Percentiles rank a stretch among this genome's conserved stretches.
Conservation (phyloP, 2,329 filamentous ascomycete genomes). For the Ceratocystis cacaofunesta region DNA sequence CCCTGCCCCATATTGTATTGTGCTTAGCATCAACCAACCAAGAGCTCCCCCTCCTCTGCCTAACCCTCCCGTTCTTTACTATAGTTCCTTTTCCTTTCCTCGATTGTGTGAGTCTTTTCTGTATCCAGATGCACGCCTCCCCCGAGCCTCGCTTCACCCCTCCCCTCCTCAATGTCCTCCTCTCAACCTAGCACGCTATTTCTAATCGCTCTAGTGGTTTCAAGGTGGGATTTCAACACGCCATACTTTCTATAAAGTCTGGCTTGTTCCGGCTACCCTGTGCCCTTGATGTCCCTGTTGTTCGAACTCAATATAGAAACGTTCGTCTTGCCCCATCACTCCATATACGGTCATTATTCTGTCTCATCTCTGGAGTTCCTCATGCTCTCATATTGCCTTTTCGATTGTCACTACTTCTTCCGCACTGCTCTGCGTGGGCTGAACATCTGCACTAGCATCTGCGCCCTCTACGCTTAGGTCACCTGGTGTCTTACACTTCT, state of each 20-base stretch:
- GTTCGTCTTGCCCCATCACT: background rate
- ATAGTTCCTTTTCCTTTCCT: background rate
- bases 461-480: conserved; percentile 55
- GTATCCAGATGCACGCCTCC: background rate
- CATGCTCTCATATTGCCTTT: conserved; percentile 70
- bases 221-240: background rate
- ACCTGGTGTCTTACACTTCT: background rate
- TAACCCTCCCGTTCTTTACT: background rate
- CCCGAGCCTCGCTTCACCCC: background rate
- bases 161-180: background rate
- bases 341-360: conserved; percentile 5
- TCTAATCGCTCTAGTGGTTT: background rate
- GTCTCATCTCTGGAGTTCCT: conserved; percentile 21
- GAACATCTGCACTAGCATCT: conserved; percentile 66
- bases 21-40: background rate
- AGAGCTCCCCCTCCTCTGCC: background rate
- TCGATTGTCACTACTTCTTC: conserved; percentile 89
- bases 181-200: background rate
- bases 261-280: background rate
- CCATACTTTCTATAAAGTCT: background rate
- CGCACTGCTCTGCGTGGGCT: conserved; percentile 76
- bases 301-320: too few relatives aligned
- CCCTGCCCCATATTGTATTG: background rate
- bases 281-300: background rate
- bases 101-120: background rate